Evolutionary conservation across 345 rosid species (phyloP).

Genomic region (Trapa bicornis): DNA sequence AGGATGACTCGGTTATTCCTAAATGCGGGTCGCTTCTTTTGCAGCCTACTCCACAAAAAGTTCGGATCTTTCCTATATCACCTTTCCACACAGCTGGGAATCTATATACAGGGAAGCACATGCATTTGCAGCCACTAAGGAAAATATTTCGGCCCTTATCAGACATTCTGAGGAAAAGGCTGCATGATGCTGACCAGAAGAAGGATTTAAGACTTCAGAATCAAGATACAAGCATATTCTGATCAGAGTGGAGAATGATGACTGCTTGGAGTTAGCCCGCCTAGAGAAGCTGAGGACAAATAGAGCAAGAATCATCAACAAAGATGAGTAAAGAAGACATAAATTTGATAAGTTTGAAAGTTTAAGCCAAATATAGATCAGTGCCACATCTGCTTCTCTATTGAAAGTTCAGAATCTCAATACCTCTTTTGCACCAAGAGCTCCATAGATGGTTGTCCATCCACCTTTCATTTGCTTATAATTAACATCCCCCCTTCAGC

Average conservation of each 20-base stretch:
- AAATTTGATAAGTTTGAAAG: neutral
- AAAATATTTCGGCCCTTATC: slow-evolving; percentile 21
- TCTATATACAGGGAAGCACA: slow-evolving; percentile 38
- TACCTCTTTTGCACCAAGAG: neutral
- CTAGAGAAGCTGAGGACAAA: slow-evolving; percentile 2
- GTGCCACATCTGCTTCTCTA: neutral
- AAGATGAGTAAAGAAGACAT: neutral
- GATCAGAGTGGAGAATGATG: slow-evolving; percentile 23
- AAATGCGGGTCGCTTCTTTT: neutral
- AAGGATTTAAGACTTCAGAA: slow-evolving; percentile 18
- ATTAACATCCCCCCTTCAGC: neutral
- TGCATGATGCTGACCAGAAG: slow-evolving; percentile 7
- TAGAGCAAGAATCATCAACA: neutral
- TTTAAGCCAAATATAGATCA: neutral
- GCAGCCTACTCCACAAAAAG: neutral
- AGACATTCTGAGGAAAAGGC: slow-evolving; percentile 11
- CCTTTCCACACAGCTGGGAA: slow-evolving; percentile 27
- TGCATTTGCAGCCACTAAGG: slow-evolving; percentile 29
- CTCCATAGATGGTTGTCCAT: neutral
- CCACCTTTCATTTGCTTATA: neutral
- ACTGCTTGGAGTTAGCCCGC: slow-evolving; percentile 24
- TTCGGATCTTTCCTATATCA: neutral
- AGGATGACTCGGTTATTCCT: neutral
- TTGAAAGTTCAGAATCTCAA: neutral
- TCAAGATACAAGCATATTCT: neutral